These are phyloP conservation scores for Xylaria nigripes DNA, from an alignment of 495 filamentous ascomycete species.

Conservation along the genomic window DNA sequence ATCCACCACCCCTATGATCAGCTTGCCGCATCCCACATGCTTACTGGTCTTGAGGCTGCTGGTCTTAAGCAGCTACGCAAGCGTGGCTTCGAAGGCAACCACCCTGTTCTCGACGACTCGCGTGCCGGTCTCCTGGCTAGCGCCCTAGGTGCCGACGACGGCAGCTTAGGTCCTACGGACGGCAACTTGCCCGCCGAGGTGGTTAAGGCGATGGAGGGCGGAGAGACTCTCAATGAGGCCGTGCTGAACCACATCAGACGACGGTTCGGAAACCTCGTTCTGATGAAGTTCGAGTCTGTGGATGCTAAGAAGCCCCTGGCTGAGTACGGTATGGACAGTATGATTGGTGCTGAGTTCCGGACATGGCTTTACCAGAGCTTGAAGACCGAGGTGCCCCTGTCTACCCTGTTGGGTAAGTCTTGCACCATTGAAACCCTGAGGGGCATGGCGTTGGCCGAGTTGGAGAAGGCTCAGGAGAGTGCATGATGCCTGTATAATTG, in stretches of 20 bases:
- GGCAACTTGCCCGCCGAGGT: neutral
- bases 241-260: conserved; percentile 14
- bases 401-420: neutral
- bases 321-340: conserved; percentile 35
- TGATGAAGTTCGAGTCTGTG: conserved; percentile 29
- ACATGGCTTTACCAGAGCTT: conserved; percentile 2
- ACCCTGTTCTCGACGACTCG: neutral
- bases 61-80: conserved; percentile 14
- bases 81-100: conserved; percentile 9
- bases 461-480: neutral
- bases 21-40: conserved; percentile 11
- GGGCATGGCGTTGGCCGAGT: neutral
- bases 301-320: conserved; percentile 19
- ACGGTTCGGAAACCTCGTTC: conserved; percentile 24
- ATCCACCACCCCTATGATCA: neutral
- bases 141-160: neutral
- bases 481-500: neutral
- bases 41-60: conserved; percentile 21
- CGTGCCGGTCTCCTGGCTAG: neutral
- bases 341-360: conserved; percentile 19
- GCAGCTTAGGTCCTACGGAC: neutral
- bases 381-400: neutral
- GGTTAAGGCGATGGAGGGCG: neutral
- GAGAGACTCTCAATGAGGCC: conserved; percentile 5
- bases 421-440: neutral